These are phyloP conservation scores for Trichoderma arundinaceum DNA, from an alignment of 2,329 filamentous ascomycete species.

Conservation along the genomic window DNA sequence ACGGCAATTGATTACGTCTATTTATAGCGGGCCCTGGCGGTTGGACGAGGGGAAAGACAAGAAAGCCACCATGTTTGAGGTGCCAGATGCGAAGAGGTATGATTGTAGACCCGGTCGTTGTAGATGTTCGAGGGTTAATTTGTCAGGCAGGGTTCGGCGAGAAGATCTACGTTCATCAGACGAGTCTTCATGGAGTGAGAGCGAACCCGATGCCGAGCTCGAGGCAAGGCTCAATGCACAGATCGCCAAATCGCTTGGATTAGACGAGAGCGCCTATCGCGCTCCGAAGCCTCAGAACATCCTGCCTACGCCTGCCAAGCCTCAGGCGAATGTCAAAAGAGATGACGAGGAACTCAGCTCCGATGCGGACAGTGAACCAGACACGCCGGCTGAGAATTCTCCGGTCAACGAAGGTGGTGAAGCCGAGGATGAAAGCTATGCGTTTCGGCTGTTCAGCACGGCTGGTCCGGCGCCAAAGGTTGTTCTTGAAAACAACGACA, in stretches of 20 bases:
- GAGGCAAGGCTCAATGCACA: constrained; percentile 55
- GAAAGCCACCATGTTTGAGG: constrained; percentile 53
- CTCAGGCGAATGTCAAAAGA: neutral
- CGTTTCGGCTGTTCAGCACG: constrained; percentile 63
- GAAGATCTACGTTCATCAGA: constrained; percentile 56
- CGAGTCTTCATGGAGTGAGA: constrained; percentile 37
- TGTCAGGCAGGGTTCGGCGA: constrained; percentile 56
- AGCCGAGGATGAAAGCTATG: constrained; percentile 42
- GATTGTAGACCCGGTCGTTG: neutral
- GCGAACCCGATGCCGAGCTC: constrained; percentile 46
- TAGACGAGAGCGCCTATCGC: constrained; percentile 40
- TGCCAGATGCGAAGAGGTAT: constrained; percentile 60
- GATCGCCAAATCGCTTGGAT: constrained; percentile 53
- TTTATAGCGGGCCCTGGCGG: neutral
- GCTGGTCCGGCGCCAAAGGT: constrained; percentile 55
- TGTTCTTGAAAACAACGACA: constrained; percentile 53
- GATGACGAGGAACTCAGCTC: neutral
- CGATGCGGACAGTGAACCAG: constrained; percentile 13
- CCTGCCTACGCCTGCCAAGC: neutral
- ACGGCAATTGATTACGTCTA: neutral
- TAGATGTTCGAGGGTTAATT: neutral
- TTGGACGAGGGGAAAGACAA: neutral
- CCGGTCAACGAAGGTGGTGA: constrained; percentile 37
- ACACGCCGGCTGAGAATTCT: constrained; percentile 22
- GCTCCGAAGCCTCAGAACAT: neutral